phyloP scores from a whole-genome alignment of 305 asterid species.

The Vinca major region DNA sequence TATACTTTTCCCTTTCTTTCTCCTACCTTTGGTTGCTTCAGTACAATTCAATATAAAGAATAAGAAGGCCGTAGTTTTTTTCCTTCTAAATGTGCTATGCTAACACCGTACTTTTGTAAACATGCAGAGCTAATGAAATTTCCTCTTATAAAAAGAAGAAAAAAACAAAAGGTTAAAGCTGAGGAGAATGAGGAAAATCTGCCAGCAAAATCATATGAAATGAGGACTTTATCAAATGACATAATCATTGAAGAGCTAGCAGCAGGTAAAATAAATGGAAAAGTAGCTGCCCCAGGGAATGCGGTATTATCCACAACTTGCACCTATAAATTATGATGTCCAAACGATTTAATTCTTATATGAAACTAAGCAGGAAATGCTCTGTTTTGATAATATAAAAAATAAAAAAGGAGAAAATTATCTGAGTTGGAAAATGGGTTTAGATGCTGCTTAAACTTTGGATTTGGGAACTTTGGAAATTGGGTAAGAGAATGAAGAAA shows the following conservation, averaged over 20 bases:
- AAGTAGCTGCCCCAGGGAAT: too few species aligned
- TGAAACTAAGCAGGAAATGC: too few species aligned
- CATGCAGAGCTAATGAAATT: not conserved
- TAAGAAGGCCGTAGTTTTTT: not conserved
- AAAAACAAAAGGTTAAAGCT: not conserved
- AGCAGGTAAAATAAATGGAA: too few species aligned
- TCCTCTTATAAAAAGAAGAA: not conserved
- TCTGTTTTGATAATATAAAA: too few species aligned
- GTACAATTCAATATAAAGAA: too few species aligned
- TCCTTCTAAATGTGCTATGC: not conserved
- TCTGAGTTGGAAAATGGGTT: constrained; percentile 42
- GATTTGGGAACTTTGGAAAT: constrained; percentile 27
- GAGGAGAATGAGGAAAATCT: not conserved
- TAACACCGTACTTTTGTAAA: not conserved
- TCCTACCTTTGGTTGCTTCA: not conserved
- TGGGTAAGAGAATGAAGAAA: constrained; percentile 32
- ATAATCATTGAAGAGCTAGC: too few species aligned
- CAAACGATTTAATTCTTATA: too few species aligned
- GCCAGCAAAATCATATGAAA: too few species aligned
- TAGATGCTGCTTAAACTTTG: constrained; percentile 30
- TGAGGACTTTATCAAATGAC: too few species aligned
- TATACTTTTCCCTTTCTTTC: not conserved
- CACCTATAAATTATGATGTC: too few species aligned
- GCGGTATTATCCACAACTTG: too few species aligned
- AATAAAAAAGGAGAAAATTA: too few species aligned